Evolutionary conservation across 1,284 basidiomycete genomes (phyloP).

Genomic region (Austroboletus niveus): DNA sequence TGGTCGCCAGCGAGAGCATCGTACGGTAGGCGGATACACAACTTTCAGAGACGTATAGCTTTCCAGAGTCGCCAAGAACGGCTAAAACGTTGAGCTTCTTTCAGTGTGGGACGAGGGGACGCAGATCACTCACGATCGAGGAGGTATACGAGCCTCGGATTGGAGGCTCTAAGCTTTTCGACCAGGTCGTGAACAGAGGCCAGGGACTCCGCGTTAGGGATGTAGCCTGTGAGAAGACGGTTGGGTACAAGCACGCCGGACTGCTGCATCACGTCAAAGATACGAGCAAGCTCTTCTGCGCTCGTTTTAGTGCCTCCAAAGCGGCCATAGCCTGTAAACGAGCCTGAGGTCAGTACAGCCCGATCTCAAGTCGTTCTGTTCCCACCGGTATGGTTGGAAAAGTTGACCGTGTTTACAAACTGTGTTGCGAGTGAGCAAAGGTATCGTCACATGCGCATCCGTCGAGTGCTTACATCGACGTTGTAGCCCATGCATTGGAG

Average conservation of each 20-base stretch:
- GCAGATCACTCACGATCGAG: constrained; percentile 76
- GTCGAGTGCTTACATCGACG: constrained; percentile 79
- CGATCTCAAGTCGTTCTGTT: neutral
- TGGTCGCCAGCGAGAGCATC: constrained; percentile 78
- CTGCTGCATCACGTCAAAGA: constrained; percentile 67
- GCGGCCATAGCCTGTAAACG: constrained; percentile 65
- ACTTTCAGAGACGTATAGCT: constrained; percentile 84
- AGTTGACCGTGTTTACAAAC: constrained; percentile 95
- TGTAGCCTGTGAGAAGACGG: constrained; percentile 83
- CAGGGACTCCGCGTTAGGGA: constrained; percentile 83
- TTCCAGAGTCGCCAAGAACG: constrained; percentile 88
- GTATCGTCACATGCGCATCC: neutral
- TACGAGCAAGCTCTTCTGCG: constrained; percentile 61
- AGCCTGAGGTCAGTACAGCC: neutral
- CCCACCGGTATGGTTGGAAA: constrained; percentile 89
- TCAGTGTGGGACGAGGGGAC: constrained; percentile 3
- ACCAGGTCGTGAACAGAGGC: constrained; percentile 65
- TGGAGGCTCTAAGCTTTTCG: constrained; percentile 52
- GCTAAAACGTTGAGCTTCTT: constrained; percentile 67
- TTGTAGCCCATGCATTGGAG: constrained; percentile 95
- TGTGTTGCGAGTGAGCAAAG: constrained; percentile 43
- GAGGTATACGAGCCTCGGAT: constrained; percentile 75
- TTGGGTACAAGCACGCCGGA: constrained; percentile 66
- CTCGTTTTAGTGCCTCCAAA: constrained; percentile 74
- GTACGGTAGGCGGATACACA: constrained; percentile 87